phyloP scores from a whole-genome alignment of 73 alveolate genomes.

The Paramecium primaurelia region DNA sequence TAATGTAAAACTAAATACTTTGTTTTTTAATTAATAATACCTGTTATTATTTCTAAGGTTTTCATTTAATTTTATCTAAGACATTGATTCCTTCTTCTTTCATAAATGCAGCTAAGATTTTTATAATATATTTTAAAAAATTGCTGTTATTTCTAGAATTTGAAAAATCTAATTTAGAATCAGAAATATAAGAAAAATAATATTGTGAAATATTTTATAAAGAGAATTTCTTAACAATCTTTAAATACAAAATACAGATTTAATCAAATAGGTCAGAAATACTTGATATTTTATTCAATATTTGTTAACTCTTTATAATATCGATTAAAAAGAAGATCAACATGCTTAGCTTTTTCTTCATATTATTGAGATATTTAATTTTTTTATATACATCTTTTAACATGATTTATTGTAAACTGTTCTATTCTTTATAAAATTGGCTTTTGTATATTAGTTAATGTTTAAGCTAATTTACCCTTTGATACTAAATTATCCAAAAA shows the following conservation, averaged over 20 bases:
- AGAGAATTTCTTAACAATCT: neutral
- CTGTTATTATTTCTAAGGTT: neutral
- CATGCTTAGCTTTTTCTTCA: neutral
- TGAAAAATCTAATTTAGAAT: neutral
- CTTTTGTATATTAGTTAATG: neutral
- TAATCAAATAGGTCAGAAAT: neutral
- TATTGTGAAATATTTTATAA: neutral
- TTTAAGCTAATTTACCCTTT: neutral
- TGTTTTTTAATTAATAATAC: too few relatives aligned
- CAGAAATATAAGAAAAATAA: neutral
- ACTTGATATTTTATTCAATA: neutral
- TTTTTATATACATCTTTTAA: conserved; percentile 15
- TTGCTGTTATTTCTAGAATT: neutral
- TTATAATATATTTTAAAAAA: too few relatives aligned
- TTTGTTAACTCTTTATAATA: neutral
- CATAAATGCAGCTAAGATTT: too few relatives aligned
- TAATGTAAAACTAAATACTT: neutral
- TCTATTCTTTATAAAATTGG: neutral
- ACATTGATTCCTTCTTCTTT: neutral
- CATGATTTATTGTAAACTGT: conserved; percentile 12
- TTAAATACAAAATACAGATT: neutral
- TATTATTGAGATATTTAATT: neutral
- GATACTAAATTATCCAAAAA: neutral
- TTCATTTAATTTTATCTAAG: neutral
- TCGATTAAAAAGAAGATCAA: neutral